Conservation (phyloP, 2,329 filamentous ascomycete genomes). For the Fusarium haematococcum region DNA sequence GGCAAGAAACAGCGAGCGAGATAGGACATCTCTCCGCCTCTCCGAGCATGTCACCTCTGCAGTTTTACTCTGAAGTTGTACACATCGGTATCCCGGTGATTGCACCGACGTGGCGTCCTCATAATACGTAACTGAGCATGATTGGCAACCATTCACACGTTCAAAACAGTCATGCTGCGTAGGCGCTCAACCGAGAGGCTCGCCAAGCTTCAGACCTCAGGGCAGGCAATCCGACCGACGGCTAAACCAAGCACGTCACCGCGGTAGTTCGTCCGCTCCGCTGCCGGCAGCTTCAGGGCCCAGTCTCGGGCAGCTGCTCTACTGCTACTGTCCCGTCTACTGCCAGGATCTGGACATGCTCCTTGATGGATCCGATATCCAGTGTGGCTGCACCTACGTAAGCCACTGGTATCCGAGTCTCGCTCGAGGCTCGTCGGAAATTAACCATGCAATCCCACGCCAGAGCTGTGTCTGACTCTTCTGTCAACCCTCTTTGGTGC, state of each 20-base stretch:
- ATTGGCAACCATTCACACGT: neutral
- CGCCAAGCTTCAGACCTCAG: neutral
- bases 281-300: conserved; percentile 2
- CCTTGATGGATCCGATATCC: conserved; percentile 5
- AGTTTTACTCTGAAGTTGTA: neutral
- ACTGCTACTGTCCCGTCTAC: neutral
- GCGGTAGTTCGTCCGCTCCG: conserved; percentile 5
- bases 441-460: neutral
- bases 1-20: neutral
- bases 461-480: neutral
- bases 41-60: conserved; percentile 7
- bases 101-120: conserved; percentile 18
- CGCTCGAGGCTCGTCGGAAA: neutral
- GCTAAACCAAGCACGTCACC: conserved; percentile 1
- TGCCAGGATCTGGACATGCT: neutral
- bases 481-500: neutral
- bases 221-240: neutral
- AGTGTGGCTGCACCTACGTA: conserved; percentile 15
- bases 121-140: neutral
- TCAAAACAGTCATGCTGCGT: neutral
- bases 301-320: neutral
- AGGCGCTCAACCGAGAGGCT: neutral
- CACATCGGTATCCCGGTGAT: conserved; percentile 24
- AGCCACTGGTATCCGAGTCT: conserved; percentile 8
- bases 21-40: conserved; percentile 30